Evolutionary conservation across 1,284 basidiomycete species (phyloP).

Genomic region (Pyrrhoderma noxium): DNA sequence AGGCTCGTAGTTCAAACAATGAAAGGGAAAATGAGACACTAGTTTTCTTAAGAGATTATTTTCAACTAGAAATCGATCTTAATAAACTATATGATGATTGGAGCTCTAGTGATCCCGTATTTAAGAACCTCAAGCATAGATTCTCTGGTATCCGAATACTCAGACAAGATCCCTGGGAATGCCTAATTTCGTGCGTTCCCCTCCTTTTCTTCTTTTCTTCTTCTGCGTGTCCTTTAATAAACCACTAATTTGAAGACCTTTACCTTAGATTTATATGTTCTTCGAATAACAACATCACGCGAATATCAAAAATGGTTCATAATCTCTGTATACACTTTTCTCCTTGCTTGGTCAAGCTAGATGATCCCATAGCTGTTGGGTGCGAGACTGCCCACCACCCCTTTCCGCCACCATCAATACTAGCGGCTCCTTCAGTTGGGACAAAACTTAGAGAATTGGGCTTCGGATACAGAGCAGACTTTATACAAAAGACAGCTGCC

Average conservation of each 20-base stretch:
- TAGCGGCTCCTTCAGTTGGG: constrained; percentile 61
- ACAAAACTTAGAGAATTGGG: constrained; percentile 71
- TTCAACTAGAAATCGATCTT: constrained; percentile 79
- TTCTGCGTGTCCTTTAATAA: constrained; percentile 6
- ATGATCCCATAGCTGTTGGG: constrained; percentile 30
- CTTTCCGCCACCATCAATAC: constrained; percentile 72
- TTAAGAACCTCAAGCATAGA: constrained; percentile 53
- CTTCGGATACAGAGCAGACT: constrained; percentile 94
- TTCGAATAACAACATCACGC: constrained; percentile 92
- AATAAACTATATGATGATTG: constrained; percentile 74
- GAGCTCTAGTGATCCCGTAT: constrained; percentile 69
- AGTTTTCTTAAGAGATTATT: constrained; percentile 80
- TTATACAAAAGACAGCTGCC: constrained; percentile 77
- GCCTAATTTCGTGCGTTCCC: constrained; percentile 73
- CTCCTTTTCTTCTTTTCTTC: constrained; percentile 10
- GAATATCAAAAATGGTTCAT: constrained; percentile 88
- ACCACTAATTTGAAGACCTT: not conserved
- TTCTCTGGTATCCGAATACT: constrained; percentile 72
- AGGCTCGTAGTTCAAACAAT: not conserved
- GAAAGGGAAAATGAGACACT: constrained; percentile 54
- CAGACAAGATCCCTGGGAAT: constrained; percentile 95
- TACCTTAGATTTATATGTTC: constrained; percentile 88
- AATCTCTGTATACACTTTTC: constrained; percentile 67
- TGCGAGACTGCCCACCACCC: constrained; percentile 54
- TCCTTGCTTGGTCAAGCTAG: constrained; percentile 48